Conservation (phyloP, 495 filamentous ascomycete species). For the Aspergillus sclerotioniger region DNA sequence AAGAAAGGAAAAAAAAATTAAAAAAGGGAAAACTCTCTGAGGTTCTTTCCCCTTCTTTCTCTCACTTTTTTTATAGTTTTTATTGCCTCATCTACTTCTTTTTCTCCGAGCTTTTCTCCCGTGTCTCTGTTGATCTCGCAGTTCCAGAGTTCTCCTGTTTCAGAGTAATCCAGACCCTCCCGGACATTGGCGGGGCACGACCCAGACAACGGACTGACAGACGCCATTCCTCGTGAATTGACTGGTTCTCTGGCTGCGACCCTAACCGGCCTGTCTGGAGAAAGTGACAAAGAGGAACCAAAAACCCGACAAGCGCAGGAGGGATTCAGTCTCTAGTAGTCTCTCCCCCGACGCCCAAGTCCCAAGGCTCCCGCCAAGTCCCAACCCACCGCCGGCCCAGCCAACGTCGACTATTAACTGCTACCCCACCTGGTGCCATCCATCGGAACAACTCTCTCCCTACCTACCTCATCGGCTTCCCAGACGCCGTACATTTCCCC, state of each 20-base stretch:
- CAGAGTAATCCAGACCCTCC: neutral
- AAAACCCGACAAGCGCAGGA: no score
- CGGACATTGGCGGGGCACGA: neutral
- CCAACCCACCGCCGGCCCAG: neutral
- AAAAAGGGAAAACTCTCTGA: neutral
- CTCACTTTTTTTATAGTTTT: neutral
- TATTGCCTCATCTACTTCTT: neutral
- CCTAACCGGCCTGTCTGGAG: no score
- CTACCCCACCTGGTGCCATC: slow-evolving; percentile 5
- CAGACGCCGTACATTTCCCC: slow-evolving; percentile 1
- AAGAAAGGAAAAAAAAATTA: no score
- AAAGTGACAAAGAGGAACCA: no score
- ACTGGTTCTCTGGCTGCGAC: no score
- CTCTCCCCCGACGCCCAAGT: no score
- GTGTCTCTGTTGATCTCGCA: neutral
- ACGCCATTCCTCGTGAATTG: neutral
- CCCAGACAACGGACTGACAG: neutral
- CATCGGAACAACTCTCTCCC: slow-evolving; percentile 6
- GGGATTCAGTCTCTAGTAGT: no score
- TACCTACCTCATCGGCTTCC: neutral
- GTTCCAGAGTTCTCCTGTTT: neutral
- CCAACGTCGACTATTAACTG: neutral
- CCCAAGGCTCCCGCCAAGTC: neutral
- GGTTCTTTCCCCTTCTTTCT: neutral
- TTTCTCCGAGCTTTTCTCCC: neutral